Base-by-base conservation (phyloP, 2,329 filamentous ascomycete species). In the Microcera coccophila region DNA sequence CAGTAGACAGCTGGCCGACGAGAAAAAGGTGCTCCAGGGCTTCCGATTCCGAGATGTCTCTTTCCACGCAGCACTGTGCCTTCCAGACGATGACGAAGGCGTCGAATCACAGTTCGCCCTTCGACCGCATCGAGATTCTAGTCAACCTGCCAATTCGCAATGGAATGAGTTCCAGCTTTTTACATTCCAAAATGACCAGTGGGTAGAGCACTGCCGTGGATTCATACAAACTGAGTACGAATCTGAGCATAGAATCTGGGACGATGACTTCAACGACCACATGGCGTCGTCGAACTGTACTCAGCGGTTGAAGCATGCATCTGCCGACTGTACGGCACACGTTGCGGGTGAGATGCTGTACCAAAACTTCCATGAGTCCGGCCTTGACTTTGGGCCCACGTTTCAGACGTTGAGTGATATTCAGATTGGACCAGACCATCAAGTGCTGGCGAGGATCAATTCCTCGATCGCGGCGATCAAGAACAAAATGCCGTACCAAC, bases 1-100 rank as follows among this genome's bases (percentile, higher is more conserved):
- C 4, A n/a, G 36, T 2, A 41, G 40, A 12, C 48, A 50, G 48
- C 18, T 35, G 11, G 33, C 33, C 9, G 33, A 35, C 33, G 5
- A 5, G n/a, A 35, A 17, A 15, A 35, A 19, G 20, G 18, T 19
- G 15, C 5, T 35, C 10, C 18, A 18, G 15, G 11, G 11, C 15
- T 35, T 19, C 33, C 33, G 33, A 5, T 35, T 35, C 12, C 14
- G 5, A 12, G 35, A n/a, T 18, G n/a, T n/a, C n/a, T 28, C 9
- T 17, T 28, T 36, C 20, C 33, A 36, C 18, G 9, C 17, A 15
- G 33, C 33, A 9, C 9, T 18, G 7, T 9, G 10, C 5, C 9
- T 36, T 5, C 33, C 9, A 17, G 33, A 36, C 9, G 15, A 19
- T 7, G 15, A 5, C 5, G 12, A 36, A 11, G 33, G 33, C 15